Evolutionary conservation across 129 eudicot genomes (phyloP).

Genomic region (Lactuca saligna): DNA sequence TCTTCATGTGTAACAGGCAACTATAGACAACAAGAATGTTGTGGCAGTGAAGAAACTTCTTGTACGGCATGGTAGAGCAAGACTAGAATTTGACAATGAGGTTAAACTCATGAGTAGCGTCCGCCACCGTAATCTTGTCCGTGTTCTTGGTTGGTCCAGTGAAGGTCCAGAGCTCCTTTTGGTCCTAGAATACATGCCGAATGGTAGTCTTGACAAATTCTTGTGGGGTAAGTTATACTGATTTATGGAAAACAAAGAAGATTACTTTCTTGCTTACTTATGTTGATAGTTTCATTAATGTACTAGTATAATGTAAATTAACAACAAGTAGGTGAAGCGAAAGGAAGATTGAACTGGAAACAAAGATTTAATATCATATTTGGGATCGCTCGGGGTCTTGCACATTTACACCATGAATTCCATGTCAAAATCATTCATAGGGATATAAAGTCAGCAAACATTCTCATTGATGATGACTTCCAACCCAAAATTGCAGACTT

Average conservation of each 20-base stretch:
- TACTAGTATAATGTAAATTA: neutral
- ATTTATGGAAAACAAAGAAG: neutral
- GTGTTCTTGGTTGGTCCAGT: conserved; percentile 52
- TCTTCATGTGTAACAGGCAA: conserved; percentile 37
- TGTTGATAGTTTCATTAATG: neutral
- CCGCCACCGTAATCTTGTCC: conserved; percentile 60
- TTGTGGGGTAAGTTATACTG: conserved; percentile 42
- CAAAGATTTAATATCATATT: conserved; percentile 50
- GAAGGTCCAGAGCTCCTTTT: conserved; percentile 55
- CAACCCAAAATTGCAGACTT: conserved; percentile 67
- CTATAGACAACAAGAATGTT: conserved; percentile 38
- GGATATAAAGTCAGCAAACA: conserved; percentile 60
- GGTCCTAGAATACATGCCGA: conserved; percentile 56
- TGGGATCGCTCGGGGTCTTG: conserved; percentile 66
- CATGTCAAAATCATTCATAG: conserved; percentile 64
- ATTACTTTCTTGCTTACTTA: neutral
- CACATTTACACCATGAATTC: conserved; percentile 58
- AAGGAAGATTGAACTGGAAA: conserved; percentile 48
- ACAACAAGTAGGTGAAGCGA: conserved; percentile 37
- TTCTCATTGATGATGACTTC: conserved; percentile 48
- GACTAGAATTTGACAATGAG: conserved; percentile 49
- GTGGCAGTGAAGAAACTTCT: conserved; percentile 57
- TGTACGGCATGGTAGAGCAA: conserved; percentile 38
- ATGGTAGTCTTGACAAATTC: conserved; percentile 60
- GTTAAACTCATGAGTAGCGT: conserved; percentile 57